A percentile compares a stretch with the other conserved stretches of the same genome.
Conservation (phyloP, 2,329 filamentous ascomycete species). For the Alternaria arbusti region DNA sequence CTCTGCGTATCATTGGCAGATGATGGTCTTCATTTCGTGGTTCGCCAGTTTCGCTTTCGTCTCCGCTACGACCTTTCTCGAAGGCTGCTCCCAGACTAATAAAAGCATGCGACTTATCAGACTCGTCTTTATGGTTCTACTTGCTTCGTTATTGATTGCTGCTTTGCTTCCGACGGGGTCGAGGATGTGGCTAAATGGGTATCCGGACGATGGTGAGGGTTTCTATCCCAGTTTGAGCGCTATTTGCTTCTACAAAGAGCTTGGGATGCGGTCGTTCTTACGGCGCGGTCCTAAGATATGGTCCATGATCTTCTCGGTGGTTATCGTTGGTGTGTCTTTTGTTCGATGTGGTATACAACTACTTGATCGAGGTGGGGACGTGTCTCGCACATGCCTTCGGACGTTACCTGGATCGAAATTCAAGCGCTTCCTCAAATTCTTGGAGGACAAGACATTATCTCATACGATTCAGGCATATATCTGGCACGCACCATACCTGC, state of each 20-base stretch:
- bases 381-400: slow-evolving; percentile 21
- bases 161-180: slow-evolving; percentile 33
- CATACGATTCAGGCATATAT: slow-evolving; percentile 1
- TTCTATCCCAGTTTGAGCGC: slow-evolving; percentile 30
- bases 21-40: slow-evolving; percentile 35
- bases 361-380: slow-evolving; percentile 21
- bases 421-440: slow-evolving; percentile 14
- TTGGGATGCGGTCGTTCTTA: slow-evolving; percentile 12
- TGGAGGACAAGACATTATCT: slow-evolving; percentile 12
- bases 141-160: slow-evolving; percentile 23
- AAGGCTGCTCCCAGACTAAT: slow-evolving; percentile 28
- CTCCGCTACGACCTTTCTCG: slow-evolving; percentile 26
- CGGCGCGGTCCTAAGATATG: slow-evolving; percentile 23
- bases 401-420: slow-evolving; percentile 17
- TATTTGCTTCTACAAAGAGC: slow-evolving; percentile 27
- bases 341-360: slow-evolving; percentile 25
- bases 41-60: slow-evolving; percentile 31
- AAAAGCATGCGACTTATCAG: slow-evolving; percentile 26
- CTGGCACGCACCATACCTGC: slow-evolving; percentile 17
- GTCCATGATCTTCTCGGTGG: slow-evolving; percentile 32
- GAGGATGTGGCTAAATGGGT: slow-evolving; percentile 27
- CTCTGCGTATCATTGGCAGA: slow-evolving; percentile 36
- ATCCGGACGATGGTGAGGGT: slow-evolving; percentile 13
- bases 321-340: slow-evolving; percentile 28
- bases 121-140: slow-evolving; percentile 27